phyloP scores from a whole-genome alignment of 495 filamentous ascomycete species.

The Penicillium tannophilum region DNA sequence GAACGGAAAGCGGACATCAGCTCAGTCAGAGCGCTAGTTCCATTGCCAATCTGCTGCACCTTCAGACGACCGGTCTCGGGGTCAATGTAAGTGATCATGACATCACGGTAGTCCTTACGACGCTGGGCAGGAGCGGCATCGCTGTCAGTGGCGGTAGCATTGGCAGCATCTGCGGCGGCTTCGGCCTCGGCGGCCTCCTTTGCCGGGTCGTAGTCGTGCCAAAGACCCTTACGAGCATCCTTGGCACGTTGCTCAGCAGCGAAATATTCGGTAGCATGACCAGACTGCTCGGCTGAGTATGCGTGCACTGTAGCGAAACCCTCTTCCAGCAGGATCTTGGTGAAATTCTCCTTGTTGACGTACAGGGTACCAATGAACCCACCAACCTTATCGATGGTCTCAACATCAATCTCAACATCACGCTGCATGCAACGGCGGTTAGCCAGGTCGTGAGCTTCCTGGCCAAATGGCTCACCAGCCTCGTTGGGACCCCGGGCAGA shows the following conservation, averaged over 20 bases:
- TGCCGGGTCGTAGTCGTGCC: slow-evolving; percentile 91
- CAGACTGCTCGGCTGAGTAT: slow-evolving; percentile 95
- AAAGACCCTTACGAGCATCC: slow-evolving; percentile 80
- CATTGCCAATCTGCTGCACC: slow-evolving; percentile 82
- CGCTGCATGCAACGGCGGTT: slow-evolving; percentile 87
- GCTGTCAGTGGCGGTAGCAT: slow-evolving; percentile 52
- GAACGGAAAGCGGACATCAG: slow-evolving; percentile 86
- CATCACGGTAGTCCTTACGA: slow-evolving; percentile 86
- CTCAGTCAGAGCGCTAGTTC: slow-evolving; percentile 76
- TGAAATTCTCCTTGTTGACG: slow-evolving; percentile 93
- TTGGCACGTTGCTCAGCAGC: slow-evolving; percentile 89
- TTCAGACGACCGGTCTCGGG: slow-evolving; percentile 70
- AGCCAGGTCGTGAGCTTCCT: slow-evolving; percentile 90
- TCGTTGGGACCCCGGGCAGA: slow-evolving; percentile 81
- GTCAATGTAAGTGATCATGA: slow-evolving; percentile 88
- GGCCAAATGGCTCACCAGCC: slow-evolving; percentile 87
- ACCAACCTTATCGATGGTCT: slow-evolving; percentile 92
- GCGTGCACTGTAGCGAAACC: slow-evolving; percentile 87
- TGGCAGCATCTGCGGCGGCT: slow-evolving; percentile 34
- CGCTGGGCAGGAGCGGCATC: slow-evolving; percentile 49
- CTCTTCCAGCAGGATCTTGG: slow-evolving; percentile 91
- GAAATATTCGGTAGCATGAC: slow-evolving; percentile 81
- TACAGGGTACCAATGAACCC: slow-evolving; percentile 97
- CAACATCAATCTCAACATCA: slow-evolving; percentile 94
- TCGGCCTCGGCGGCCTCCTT: slow-evolving; percentile 65